Conservation (phyloP, 208 protist genomes). For the Leishmania amazonensis region DNA sequence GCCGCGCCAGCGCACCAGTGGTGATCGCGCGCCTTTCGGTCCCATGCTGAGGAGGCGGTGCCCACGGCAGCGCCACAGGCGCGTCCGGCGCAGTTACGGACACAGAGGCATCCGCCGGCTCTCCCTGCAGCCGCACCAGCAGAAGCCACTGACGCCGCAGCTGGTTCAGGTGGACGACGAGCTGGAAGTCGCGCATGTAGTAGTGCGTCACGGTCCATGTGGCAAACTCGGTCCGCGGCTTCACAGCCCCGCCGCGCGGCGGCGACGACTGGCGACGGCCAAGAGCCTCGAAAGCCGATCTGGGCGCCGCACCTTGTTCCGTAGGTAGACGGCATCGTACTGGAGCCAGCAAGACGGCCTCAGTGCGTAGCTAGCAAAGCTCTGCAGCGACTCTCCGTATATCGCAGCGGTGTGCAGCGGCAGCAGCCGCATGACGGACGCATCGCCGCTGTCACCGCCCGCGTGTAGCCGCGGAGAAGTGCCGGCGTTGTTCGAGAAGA, state of each 20-base stretch:
- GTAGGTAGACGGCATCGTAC: slow-evolving; percentile 27
- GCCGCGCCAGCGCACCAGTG: slow-evolving; percentile 1
- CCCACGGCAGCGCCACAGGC: neutral
- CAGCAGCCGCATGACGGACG: slow-evolving; percentile 5
- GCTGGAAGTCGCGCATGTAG: slow-evolving; percentile 21
- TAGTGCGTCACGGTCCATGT: slow-evolving; percentile 20
- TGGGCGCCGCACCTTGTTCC: neutral
- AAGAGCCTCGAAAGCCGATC: neutral
- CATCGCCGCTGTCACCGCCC: neutral
- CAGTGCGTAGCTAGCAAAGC: slow-evolving; percentile 13
- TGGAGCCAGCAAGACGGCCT: slow-evolving; percentile 14
- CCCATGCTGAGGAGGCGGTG: neutral
- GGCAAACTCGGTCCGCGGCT: neutral
- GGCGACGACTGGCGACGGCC: neutral
- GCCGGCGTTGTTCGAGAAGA: neutral
- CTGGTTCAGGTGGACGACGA: slow-evolving; percentile 25
- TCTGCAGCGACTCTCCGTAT: slow-evolving; percentile 21
- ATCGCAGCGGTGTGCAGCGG: slow-evolving; percentile 22
- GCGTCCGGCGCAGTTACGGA: neutral
- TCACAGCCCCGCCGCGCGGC: neutral
- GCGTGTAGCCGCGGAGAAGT: neutral
- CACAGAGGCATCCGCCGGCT: neutral
- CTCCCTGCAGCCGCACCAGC: neutral
- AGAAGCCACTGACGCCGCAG: slow-evolving; percentile 5
- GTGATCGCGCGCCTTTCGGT: neutral